Evolutionary conservation across 2,329 filamentous ascomycete genomes (phyloP).

Genomic region (Onygenales sp.): DNA sequence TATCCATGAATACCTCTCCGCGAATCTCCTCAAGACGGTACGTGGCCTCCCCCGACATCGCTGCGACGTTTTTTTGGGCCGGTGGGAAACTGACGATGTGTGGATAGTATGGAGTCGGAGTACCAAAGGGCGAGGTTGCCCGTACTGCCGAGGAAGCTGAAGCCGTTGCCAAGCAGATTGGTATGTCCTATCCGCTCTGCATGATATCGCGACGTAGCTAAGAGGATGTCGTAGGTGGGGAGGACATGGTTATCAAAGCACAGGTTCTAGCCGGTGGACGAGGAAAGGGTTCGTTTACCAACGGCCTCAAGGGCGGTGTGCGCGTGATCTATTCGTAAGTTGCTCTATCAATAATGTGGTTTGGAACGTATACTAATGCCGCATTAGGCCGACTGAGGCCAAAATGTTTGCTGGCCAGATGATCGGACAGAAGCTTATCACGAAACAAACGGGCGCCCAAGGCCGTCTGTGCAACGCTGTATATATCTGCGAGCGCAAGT

Average conservation of each 20-base stretch:
- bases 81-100: background rate
- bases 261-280: constrained; percentile 96
- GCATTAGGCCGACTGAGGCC: constrained; percentile 64
- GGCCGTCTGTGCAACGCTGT: constrained; percentile 95
- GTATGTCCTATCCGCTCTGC: constrained; percentile 35
- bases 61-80: constrained; percentile 1
- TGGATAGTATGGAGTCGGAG: constrained; percentile 81
- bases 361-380: background rate
- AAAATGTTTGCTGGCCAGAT: constrained; percentile 98
- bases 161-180: constrained; percentile 79
- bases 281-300: constrained; percentile 96
- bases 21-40: constrained; percentile 70
- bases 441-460: constrained; percentile 93
- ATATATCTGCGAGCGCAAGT: constrained; percentile 99
- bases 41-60: constrained; percentile 12
- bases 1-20: constrained; percentile 97
- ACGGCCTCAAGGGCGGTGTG: constrained; percentile 97
- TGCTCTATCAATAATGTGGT: background rate
- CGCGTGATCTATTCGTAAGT: constrained; percentile 90
- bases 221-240: constrained; percentile 44
- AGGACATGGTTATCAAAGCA: constrained; percentile 99
- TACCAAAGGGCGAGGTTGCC: constrained; percentile 83
- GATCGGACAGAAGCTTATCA: constrained; percentile 99
- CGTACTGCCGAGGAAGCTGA: constrained; percentile 79
- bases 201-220: constrained; percentile 11